Conservation (phyloP, 2,329 filamentous ascomycete species). For the Furcasterigmium furcatum region DNA sequence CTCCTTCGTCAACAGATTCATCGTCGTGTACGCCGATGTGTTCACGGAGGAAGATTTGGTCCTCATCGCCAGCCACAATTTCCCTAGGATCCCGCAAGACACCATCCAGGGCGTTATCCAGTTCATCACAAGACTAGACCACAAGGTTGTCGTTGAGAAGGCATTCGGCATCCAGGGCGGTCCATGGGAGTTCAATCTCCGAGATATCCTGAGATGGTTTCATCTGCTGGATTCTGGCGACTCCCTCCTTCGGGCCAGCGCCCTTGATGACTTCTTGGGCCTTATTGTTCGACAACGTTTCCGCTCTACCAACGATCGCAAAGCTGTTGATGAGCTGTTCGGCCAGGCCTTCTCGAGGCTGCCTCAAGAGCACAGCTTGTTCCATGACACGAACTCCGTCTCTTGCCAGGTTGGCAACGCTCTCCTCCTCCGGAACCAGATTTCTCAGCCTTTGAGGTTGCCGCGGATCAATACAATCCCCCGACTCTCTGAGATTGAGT, state of each 20-base stretch:
- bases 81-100: constrained; percentile 56
- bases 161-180: constrained; percentile 62
- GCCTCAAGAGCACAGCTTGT: constrained; percentile 60
- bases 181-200: constrained; percentile 95
- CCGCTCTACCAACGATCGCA: constrained; percentile 66
- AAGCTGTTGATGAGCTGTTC: constrained; percentile 65
- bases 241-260: constrained; percentile 57
- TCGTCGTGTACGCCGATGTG: constrained; percentile 93
- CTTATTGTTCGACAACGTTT: constrained; percentile 87
- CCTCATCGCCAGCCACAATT: constrained; percentile 77
- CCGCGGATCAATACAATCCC: constrained; percentile 47
- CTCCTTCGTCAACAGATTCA: constrained; percentile 97
- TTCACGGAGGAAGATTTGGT: constrained; percentile 79
- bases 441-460: constrained; percentile 48
- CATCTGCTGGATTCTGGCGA: constrained; percentile 62
- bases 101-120: constrained; percentile 67
- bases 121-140: constrained; percentile 79
- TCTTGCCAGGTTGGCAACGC: constrained; percentile 80
- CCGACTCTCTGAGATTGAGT: constrained; percentile 74
- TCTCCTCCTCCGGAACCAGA: constrained; percentile 57
- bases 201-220: constrained; percentile 87
- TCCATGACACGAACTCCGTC: constrained; percentile 63
- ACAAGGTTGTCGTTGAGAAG: constrained; percentile 59
- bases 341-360: constrained; percentile 54
- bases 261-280: constrained; percentile 71